Evolutionary conservation across 2,329 filamentous ascomycete species (phyloP).

Genomic region (Lecanicillium sp.): DNA sequence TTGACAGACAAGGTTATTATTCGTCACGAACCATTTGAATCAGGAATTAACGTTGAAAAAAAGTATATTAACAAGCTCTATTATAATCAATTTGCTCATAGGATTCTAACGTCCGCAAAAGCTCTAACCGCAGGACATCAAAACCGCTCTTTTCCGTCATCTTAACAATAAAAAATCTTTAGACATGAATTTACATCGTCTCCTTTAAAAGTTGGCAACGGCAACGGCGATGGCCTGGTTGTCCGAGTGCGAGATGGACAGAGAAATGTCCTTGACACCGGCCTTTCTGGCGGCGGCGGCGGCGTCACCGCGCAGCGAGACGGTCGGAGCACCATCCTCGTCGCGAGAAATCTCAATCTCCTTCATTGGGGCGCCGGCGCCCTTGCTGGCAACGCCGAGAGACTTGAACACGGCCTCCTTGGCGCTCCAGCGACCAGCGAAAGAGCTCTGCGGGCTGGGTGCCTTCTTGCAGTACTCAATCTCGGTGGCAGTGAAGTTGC

Average conservation of each 20-base stretch:
- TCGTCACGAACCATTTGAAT: neutral
- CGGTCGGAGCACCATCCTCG: constrained; percentile 74
- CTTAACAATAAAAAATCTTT: constrained; percentile 2
- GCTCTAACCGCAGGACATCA: constrained; percentile 2
- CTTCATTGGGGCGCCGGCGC: constrained; percentile 81
- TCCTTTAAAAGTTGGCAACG: constrained; percentile 65
- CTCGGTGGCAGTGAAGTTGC: constrained; percentile 86
- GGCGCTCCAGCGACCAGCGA: constrained; percentile 91
- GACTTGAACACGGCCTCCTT: constrained; percentile 99
- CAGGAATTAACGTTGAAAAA: neutral
- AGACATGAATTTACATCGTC: constrained; percentile 6
- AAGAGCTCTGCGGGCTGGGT: constrained; percentile 77
- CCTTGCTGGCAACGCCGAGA: constrained; percentile 77
- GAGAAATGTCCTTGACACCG: constrained; percentile 79
- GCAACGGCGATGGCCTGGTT: constrained; percentile 92
- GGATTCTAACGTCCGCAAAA: neutral
- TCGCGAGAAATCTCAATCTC: constrained; percentile 90
- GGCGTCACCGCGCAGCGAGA: constrained; percentile 79
- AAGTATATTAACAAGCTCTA: constrained; percentile 13
- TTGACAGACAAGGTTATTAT: neutral
- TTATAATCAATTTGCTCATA: constrained; percentile 11
- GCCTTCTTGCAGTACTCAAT: constrained; percentile 80
- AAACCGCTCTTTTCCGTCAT: constrained; percentile 4
- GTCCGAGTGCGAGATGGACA: constrained; percentile 95
- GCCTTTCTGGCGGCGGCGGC: constrained; percentile 76